A percentile compares a stretch with the other conserved stretches of the same genome.
Conservation (phyloP, 768 basidiomycete species). For the Russula sp. region DNA sequence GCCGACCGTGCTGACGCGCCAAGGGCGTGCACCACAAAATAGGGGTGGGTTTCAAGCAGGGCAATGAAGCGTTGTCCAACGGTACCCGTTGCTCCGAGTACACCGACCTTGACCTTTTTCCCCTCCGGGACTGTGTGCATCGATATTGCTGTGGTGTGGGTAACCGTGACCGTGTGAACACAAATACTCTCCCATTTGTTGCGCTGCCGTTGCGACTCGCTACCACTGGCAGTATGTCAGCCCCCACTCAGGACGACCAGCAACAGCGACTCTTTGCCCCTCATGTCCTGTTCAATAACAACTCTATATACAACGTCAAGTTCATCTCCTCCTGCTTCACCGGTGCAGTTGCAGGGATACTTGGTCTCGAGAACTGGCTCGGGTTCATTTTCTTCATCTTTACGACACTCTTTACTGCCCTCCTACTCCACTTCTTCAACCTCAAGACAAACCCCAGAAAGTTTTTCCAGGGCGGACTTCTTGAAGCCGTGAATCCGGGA, state of each 20-base stretch:
- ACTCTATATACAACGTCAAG: conserved; percentile 59
- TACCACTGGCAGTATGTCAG: conserved; percentile 29
- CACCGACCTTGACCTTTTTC: conserved; percentile 54
- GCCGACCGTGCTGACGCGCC: conserved; percentile 89
- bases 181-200: not conserved
- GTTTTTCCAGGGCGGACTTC: conserved; percentile 59
- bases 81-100: conserved; percentile 88
- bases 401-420: conserved; percentile 65
- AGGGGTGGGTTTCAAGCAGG: conserved; percentile 84
- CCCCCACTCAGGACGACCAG: conserved; percentile 40
- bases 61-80: conserved; percentile 95
- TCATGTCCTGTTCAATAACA: conserved; percentile 62
- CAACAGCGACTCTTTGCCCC: conserved; percentile 63
- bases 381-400: conserved; percentile 78
- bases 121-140: conserved; percentile 30
- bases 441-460: conserved; percentile 63
- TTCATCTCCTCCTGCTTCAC: conserved; percentile 83
- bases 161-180: conserved; percentile 2
- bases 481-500: conserved; percentile 75
- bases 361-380: conserved; percentile 80
- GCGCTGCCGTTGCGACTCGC: not conserved
- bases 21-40: conserved; percentile 81
- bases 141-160: conserved; percentile 1
- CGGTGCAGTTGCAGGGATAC: conserved; percentile 83
- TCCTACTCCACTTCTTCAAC: conserved; percentile 64